Conservation (phyloP, 2,329 filamentous ascomycete genomes). For the Diplodia mutila region DNA sequence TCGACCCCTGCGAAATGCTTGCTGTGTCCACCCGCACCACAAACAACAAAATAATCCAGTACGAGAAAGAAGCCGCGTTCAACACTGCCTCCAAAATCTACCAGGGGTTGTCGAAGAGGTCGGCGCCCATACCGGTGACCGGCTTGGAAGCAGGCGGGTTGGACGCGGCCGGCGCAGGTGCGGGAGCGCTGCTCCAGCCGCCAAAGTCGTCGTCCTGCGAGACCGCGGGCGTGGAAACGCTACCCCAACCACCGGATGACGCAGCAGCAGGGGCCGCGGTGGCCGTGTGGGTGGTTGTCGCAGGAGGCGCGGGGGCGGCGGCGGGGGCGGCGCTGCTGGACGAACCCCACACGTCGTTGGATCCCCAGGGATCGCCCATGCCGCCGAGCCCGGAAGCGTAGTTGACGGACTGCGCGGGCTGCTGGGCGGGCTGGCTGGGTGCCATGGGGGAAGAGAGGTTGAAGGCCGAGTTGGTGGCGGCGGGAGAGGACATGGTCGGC, state of each 20-base stretch:
- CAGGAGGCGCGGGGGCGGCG: constrained; percentile 46
- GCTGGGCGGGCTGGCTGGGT: constrained; percentile 37
- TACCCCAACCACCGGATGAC: constrained; percentile 59
- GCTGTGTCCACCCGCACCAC: too few species aligned
- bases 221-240: constrained; percentile 63
- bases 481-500: constrained; percentile 36
- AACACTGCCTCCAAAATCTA: constrained; percentile 45
- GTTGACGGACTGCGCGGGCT: constrained; percentile 36
- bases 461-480: constrained; percentile 70
- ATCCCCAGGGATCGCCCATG: constrained; percentile 77
- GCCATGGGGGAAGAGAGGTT: constrained; percentile 68
- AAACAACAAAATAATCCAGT: neutral
- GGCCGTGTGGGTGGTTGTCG: constrained; percentile 51
- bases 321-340: constrained; percentile 52
- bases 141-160: constrained; percentile 46
- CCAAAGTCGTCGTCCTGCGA: constrained; percentile 94
- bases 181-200: constrained; percentile 82
- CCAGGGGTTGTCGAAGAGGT: constrained; percentile 97
- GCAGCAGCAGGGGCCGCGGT: constrained; percentile 36
- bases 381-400: constrained; percentile 48
- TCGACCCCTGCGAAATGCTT: neutral
- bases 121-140: constrained; percentile 65
- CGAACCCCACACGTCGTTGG: constrained; percentile 77
- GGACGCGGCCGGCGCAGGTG: constrained; percentile 44
- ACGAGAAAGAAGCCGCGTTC: too few species aligned